Base-by-base conservation (phyloP, 2,329 filamentous ascomycete species). In the Cladosporium cucumerinum region DNA sequence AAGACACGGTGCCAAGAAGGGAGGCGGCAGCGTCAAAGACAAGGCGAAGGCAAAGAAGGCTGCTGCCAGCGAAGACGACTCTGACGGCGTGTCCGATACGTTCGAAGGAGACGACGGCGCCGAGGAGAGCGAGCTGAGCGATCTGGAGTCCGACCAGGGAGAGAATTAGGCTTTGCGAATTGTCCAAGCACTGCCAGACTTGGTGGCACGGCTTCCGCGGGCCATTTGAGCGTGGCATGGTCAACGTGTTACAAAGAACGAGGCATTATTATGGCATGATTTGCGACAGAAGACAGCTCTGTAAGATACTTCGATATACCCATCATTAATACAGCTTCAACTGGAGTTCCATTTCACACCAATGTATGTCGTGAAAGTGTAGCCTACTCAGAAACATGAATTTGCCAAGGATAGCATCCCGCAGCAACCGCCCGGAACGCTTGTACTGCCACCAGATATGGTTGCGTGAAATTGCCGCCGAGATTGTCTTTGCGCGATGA, bases 61-160 rank as follows among this genome's bases (percentile, higher is more conserved):
- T 93, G 65, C 89, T 88, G n/a, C 88, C 84, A n/a, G 93, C 83
- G 14, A 96, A 90, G 63, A 96, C 82, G 74, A 87, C 85, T 30
- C 86, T 87, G 5, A 90, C 87, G 80, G 95, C 95, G 82, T 55
- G 26, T 52, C 96, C 92, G 66, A 90, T 12, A 92, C 89, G 73
- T 89, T 83, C 64, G 66, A 95, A 81, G 4, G 91, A 91, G 3
- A 90, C 93, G 46, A 94, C 84, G 64, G 95, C 82, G 51, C 26
- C 26, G 73, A 95, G 14, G 74, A 71, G 39, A 70, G 67, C 59
- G 74, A 71, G 62, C 61, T 70, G 65, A 72, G 69, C 76, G 66
- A 75, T 70, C 61, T 78, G 73, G 66, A 77, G 70, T 67, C 76
- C 72, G 76, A 69, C 73, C 43, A 70, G 68, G 61, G 71, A 68